Evolutionary conservation across 768 basidiomycete genomes (phyloP), one percentile per base, ranked within the genome.

Genomic region (Podaxis carcinomalis): DNA sequence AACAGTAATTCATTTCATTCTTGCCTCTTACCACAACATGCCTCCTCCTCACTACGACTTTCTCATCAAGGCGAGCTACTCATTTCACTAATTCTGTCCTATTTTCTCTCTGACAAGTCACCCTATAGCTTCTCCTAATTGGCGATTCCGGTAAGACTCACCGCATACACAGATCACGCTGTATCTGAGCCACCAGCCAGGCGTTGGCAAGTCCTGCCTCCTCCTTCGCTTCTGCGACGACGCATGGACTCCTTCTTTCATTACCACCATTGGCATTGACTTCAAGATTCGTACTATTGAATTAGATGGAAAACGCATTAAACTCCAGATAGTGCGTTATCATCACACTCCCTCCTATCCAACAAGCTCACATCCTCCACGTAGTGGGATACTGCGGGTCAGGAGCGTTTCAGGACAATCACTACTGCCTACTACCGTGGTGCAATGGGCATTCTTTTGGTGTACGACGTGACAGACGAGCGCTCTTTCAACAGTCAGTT

Each of bases 201-300:
- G 94, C 77, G 95, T 97, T 68, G 94, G 96, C 64, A 95, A 99
- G 82, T 98, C 95, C 27, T 94, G 92, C 78, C 82, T 95, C n/a
- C 81, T 95, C 56, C 84, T 94, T 63, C 90, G 94, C 65, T 99
- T 99, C 86, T 98, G 95, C 73, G 97, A 98, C 80, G 97, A 99
- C 76, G 92, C 95, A 65, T 99, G 95, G 95, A 98, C 97, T 36
- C 95, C 95, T 51, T 95, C 92, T 47, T 98, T 98, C 81, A 98
- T 98, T 77, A 98, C 95, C 60, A 99, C 97, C 60, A 99, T 99
- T 74, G 97, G 96, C 62, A 95, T 98, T 67, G 95, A 97, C 85
- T 97, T 97, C 83, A 96, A 95, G 88, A 98, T 98, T 76, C 88
- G 96, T 36, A 98, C 95, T 55, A 98, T 98, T 72, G 95, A 98